Percentiles rank a stretch among this genome's conserved stretches.
Evolutionary conservation across 2,329 filamentous ascomycete genomes (phyloP).

Genomic region (Hirsutella minnesotensis): DNA sequence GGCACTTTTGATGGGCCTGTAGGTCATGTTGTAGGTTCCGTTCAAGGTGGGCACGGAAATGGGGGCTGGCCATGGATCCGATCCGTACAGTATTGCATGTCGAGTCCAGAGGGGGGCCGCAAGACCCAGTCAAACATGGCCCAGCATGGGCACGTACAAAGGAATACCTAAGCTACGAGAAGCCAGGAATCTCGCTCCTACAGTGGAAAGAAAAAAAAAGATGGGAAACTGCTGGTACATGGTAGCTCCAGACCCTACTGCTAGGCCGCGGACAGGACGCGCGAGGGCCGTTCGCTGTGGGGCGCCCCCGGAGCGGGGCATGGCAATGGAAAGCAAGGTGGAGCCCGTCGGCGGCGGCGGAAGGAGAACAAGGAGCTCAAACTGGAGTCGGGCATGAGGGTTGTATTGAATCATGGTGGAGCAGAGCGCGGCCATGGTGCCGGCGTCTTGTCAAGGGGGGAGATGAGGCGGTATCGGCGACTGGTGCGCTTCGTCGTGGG

Average conservation of each 20-base stretch:
- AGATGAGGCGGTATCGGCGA: too few species aligned
- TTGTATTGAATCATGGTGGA: too few species aligned
- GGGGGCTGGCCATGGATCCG: not conserved
- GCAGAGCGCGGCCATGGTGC: too few species aligned
- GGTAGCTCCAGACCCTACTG: not conserved
- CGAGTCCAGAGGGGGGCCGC: not conserved
- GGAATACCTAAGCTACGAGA: too few species aligned
- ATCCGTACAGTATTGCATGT: not conserved
- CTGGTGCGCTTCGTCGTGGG: too few species aligned
- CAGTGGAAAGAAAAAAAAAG: too few species aligned
- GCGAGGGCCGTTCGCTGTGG: conserved; percentile 4
- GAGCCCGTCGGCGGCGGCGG: not conserved
- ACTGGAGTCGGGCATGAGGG: not conserved
- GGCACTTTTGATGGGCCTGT: too few species aligned
- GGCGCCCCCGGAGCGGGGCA: conserved; percentile 2
- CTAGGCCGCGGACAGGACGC: not conserved
- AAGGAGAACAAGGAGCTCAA: not conserved
- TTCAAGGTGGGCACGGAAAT: too few species aligned
- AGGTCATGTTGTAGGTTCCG: too few species aligned
- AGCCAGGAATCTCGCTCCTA: too few species aligned
- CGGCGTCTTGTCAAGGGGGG: too few species aligned
- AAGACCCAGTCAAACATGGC: not conserved
- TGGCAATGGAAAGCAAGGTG: not conserved
- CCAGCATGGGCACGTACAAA: not conserved
- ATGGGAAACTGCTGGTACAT: not conserved